Evolutionary conservation across 164 flowering plant species (phyloP).

Genomic region (Euptelea pleiosperma): DNA sequence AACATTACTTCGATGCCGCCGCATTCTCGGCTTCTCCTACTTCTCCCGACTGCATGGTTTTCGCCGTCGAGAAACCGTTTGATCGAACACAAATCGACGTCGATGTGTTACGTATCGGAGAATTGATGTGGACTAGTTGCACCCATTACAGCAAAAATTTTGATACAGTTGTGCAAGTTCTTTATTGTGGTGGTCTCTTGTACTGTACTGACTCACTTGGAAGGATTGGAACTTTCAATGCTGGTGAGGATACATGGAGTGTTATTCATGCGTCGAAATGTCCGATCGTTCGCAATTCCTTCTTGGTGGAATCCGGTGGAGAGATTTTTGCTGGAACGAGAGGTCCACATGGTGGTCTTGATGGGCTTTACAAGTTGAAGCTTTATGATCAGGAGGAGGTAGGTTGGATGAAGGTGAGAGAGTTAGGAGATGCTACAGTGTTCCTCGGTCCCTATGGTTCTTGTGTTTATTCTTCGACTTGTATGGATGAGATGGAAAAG

Average conservation of each 20-base stretch:
- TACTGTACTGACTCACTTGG: slow-evolving; percentile 12
- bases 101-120: background rate
- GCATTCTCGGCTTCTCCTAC: slow-evolving; percentile 12
- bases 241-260: background rate
- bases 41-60: slow-evolving; percentile 2
- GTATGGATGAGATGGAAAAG: background rate
- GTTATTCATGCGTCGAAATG: background rate
- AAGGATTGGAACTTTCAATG: background rate
- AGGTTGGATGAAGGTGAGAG: background rate
- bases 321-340: background rate
- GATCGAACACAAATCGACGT: background rate
- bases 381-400: background rate
- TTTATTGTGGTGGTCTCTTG: background rate
- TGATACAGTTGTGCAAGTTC: background rate
- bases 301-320: slow-evolving; percentile 10
- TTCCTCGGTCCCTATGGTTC: slow-evolving; percentile 9
- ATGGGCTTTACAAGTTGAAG: slow-evolving; percentile 1
- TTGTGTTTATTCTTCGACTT: background rate
- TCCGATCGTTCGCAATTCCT: background rate
- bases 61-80: background rate
- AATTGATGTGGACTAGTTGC: background rate
- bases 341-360: background rate
- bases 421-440: background rate
- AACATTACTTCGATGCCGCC: slow-evolving; percentile 1
- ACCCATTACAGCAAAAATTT: background rate